phyloP scores from a whole-genome alignment of 2,329 filamentous ascomycete genomes.

The Lachnellula occidentalis region DNA sequence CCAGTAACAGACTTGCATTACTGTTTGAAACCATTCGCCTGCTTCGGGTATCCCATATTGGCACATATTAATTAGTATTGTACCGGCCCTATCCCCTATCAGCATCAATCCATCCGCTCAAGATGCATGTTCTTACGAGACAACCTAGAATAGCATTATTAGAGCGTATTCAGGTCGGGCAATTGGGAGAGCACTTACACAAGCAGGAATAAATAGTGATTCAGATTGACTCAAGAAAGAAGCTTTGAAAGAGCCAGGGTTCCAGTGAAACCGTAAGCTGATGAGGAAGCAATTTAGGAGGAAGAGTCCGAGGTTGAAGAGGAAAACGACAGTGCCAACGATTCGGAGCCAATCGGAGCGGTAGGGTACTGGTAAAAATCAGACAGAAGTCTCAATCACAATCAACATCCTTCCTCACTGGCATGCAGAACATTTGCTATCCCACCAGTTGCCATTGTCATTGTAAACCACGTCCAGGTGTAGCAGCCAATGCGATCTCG shows the following conservation, averaged over 20 bases:
- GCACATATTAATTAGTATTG: slow-evolving; percentile 71
- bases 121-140: slow-evolving; percentile 46
- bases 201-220: slow-evolving; percentile 69
- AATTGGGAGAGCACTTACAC: slow-evolving; percentile 38
- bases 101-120: slow-evolving; percentile 45
- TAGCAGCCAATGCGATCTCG: slow-evolving; percentile 48
- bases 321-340: slow-evolving; percentile 55
- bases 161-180: neutral
- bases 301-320: slow-evolving; percentile 60
- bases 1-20: slow-evolving; percentile 69
- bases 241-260: slow-evolving; percentile 63
- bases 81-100: slow-evolving; percentile 53
- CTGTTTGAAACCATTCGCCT: slow-evolving; percentile 54
- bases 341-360: slow-evolving; percentile 49
- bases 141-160: slow-evolving; percentile 33
- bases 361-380: slow-evolving; percentile 42
- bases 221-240: slow-evolving; percentile 75
- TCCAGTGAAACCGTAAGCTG: slow-evolving; percentile 60
- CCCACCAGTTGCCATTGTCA: slow-evolving; percentile 48
- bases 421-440: slow-evolving; percentile 49
- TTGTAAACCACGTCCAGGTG: slow-evolving; percentile 73
- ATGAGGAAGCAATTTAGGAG: slow-evolving; percentile 59
- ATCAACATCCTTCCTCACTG: slow-evolving; percentile 37
- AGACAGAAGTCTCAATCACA: slow-evolving; percentile 16
- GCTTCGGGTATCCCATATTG: slow-evolving; percentile 65